Percentiles rank a stretch among this genome's conserved stretches.
phyloP scores from a whole-genome alignment of 1,139 yeast genomes.

The Taiozyma onychis region DNA sequence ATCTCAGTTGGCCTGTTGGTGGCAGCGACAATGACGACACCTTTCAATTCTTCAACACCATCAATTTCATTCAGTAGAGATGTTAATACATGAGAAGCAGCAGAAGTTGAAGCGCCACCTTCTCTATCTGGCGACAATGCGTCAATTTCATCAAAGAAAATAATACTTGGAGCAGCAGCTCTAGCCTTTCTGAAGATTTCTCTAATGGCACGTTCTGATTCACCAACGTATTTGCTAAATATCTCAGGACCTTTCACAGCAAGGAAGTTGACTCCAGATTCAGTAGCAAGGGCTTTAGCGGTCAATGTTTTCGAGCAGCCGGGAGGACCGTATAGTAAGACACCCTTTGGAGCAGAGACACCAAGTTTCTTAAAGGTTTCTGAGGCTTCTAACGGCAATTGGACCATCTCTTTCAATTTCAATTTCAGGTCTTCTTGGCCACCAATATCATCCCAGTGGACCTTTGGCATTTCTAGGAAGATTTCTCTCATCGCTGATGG shows the following conservation, averaged over 20 bases:
- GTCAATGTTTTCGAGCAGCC: slow-evolving; percentile 94
- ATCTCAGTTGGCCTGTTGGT: slow-evolving; percentile 92
- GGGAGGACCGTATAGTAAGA: slow-evolving; percentile 89
- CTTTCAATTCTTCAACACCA: slow-evolving; percentile 91
- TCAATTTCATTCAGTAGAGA: slow-evolving; percentile 90
- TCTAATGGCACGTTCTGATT: slow-evolving; percentile 81
- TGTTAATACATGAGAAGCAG: slow-evolving; percentile 81
- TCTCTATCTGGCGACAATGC: slow-evolving; percentile 78
- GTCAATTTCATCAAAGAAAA: slow-evolving; percentile 93
- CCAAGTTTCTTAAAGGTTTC: slow-evolving; percentile 74
- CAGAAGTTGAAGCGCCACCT: slow-evolving; percentile 56
- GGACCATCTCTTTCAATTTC: slow-evolving; percentile 83
- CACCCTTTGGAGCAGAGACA: slow-evolving; percentile 87
- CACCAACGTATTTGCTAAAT: slow-evolving; percentile 92
- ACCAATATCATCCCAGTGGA: slow-evolving; percentile 91
- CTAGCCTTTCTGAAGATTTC: slow-evolving; percentile 89
- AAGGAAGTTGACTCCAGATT: slow-evolving; percentile 84
- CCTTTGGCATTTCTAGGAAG: slow-evolving; percentile 89
- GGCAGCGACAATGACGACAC: slow-evolving; percentile 91
- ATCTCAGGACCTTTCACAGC: slow-evolving; percentile 97
- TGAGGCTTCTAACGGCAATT: slow-evolving; percentile 81
- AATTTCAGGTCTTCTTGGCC: slow-evolving; percentile 83
- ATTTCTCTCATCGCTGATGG: slow-evolving; percentile 98
- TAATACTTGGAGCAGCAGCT: slow-evolving; percentile 88
- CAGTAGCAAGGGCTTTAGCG: slow-evolving; percentile 93